phyloP scores from a whole-genome alignment of 257 asterid genomes.

The Avicennia marina region DNA sequence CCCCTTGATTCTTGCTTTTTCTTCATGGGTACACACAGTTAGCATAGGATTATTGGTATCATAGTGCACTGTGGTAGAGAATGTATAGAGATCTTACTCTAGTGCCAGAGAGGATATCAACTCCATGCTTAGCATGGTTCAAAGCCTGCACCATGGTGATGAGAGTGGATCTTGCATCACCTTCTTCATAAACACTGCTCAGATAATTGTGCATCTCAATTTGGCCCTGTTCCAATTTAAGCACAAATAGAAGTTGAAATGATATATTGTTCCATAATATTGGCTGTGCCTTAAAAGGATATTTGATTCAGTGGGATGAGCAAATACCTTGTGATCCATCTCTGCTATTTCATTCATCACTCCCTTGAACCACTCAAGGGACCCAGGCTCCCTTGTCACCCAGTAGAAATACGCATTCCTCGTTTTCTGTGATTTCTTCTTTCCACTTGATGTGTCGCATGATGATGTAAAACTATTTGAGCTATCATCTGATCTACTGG shows the following conservation, averaged over 20 bases:
- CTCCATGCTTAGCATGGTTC: constrained; percentile 92
- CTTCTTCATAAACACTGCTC: constrained; percentile 89
- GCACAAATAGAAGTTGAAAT: too few relatives aligned
- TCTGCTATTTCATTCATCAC: constrained; percentile 93
- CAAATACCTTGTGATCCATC: constrained; percentile 78
- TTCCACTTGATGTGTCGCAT: constrained; percentile 35
- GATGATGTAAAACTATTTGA: constrained; percentile 65
- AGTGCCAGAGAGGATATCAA: constrained; percentile 92
- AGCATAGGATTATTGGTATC: too few relatives aligned
- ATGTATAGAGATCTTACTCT: constrained; percentile 46
- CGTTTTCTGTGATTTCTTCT: constrained; percentile 45
- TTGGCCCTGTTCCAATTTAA: constrained; percentile 57
- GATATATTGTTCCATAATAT: too few relatives aligned
- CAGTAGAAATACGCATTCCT: constrained; percentile 80
- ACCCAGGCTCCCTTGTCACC: constrained; percentile 92
- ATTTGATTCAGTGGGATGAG: too few relatives aligned
- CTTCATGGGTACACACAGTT: neutral
- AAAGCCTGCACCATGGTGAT: constrained; percentile 97
- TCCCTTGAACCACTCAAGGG: constrained; percentile 96
- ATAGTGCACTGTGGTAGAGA: too few relatives aligned
- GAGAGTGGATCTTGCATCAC: constrained; percentile 95
- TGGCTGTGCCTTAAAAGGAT: too few relatives aligned
- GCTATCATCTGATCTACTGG: constrained; percentile 74
- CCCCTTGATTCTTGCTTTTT: neutral
- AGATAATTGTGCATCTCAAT: constrained; percentile 96